Conservation (phyloP, 768 basidiomycete genomes). For the Naganishia antarctica region DNA sequence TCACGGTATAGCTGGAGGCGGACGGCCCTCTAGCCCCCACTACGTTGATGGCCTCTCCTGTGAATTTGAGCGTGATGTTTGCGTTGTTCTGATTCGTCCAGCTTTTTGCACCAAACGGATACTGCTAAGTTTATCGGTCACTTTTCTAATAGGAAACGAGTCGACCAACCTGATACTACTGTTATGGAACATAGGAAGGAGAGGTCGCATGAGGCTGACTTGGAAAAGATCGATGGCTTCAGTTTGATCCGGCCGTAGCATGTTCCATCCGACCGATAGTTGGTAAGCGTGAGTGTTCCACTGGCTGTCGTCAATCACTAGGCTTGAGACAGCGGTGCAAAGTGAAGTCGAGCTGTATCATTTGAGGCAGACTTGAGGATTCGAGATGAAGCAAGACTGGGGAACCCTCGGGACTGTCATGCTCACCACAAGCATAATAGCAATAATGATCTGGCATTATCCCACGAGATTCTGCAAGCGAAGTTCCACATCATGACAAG, state of each 20-base stretch:
- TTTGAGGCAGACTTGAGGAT: too few species aligned
- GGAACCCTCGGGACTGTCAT: too few species aligned
- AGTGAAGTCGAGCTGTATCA: too few species aligned
- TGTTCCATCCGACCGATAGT: constrained; percentile 22
- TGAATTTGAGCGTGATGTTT: constrained; percentile 8
- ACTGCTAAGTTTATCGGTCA: too few species aligned
- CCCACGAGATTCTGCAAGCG: too few species aligned
- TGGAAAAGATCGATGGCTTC: constrained; percentile 15
- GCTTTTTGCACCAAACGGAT: too few species aligned
- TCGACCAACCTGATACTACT: constrained; percentile 6
- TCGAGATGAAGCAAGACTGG: too few species aligned
- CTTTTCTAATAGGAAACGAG: background rate
- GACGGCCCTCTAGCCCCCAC: constrained; percentile 6
- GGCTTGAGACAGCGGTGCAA: background rate
- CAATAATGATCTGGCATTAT: too few species aligned
- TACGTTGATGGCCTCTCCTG: background rate
- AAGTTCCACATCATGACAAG: too few species aligned
- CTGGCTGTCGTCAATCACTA: constrained; percentile 20
- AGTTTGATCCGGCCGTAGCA: constrained; percentile 18
- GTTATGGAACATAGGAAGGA: constrained; percentile 13
- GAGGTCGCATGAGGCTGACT: constrained; percentile 1
- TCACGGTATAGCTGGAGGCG: background rate
- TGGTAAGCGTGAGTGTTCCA: constrained; percentile 20
- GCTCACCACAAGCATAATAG: too few species aligned
- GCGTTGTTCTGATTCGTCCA: constrained; percentile 5